Evolutionary conservation across 1,284 basidiomycete genomes (phyloP).

Genomic region (Fistulinella cinereoalba): DNA sequence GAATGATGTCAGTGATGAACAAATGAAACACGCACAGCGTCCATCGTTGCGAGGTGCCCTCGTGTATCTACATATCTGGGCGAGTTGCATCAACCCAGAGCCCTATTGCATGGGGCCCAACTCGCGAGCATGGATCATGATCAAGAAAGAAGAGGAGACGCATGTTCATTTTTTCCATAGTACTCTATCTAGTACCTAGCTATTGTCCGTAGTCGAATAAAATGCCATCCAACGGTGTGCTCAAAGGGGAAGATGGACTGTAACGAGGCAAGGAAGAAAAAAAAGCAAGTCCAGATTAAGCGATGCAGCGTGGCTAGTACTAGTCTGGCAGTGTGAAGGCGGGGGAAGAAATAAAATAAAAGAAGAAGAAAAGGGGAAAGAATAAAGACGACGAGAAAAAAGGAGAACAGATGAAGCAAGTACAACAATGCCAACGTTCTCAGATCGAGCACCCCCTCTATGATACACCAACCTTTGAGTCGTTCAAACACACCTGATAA

Average conservation of each 20-base stretch:
- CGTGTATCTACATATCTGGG: neutral
- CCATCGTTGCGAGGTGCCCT: neutral
- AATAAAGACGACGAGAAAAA: neutral
- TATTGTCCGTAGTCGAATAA: neutral
- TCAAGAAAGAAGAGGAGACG: too few species aligned
- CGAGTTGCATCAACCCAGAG: neutral
- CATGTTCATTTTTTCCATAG: neutral
- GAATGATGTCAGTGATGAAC: too few species aligned
- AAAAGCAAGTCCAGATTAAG: slow-evolving; percentile 1
- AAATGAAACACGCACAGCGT: neutral
- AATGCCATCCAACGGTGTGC: neutral
- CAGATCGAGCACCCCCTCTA: slow-evolving; percentile 10
- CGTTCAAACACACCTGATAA: too few species aligned
- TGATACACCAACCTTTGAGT: slow-evolving; percentile 15
- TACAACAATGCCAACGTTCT: slow-evolving; percentile 16
- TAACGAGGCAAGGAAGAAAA: neutral
- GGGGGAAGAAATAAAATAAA: neutral
- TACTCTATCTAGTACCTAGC: neutral
- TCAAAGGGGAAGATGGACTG: neutral
- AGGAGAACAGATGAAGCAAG: slow-evolving; percentile 9
- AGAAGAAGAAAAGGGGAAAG: neutral
- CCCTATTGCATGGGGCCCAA: neutral
- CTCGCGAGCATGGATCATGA: too few species aligned
- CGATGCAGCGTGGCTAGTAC: neutral
- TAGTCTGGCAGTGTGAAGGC: neutral